Evolutionary conservation across 2,329 filamentous ascomycete species (phyloP), one percentile per base, ranked within the genome.

Genomic region (Scortechinia acanthostroma): DNA sequence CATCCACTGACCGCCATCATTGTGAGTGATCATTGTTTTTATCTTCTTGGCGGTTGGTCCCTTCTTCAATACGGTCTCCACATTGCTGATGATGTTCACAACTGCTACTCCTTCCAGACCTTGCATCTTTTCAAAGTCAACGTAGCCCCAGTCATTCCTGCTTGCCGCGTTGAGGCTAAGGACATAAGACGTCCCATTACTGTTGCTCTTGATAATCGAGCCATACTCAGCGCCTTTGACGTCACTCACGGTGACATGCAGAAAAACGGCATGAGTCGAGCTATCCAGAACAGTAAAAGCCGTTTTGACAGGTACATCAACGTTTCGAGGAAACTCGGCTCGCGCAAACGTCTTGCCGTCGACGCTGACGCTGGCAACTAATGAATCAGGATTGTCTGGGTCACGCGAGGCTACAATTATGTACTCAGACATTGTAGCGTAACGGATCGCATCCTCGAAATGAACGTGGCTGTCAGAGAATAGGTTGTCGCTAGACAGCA

Each of bases 131-230:
- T 98, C 93, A 62, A 95, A 98, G 59, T 98, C 93, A 40, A 95
- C 91, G 56, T 83, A 96, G 37, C 83, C 90, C 2, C 61, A 54
- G 13, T 74, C 68, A 58, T 96, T 82, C 53, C 88, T 79, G 63
- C 97, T 96, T 58, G 97, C 89, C 17, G 79, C 80, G 43, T 78
- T 71, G 20, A 93, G 73, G 62, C 88, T 94, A 51, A 95, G 70
- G 13, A 95, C 88, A 57, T 96, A 98, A 1, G 87, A 93, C 1
- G 93, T 98, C 45, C 93, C 93, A 58, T 98, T 97, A 55, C 90
- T 96, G 69, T 98, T 98, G 58, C 90, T 96, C 77, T 97, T 98
- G 64, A 98, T 80, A 53, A 98, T 88, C 20, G 86, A 85, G 28
- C 93, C 93, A 54, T 87, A 90, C 48, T 86, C 78, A 16, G 80